These are phyloP conservation scores for Colletotrichum sp. DNA, from an alignment of 2,329 filamentous ascomycete genomes.

Conservation along the genomic window DNA sequence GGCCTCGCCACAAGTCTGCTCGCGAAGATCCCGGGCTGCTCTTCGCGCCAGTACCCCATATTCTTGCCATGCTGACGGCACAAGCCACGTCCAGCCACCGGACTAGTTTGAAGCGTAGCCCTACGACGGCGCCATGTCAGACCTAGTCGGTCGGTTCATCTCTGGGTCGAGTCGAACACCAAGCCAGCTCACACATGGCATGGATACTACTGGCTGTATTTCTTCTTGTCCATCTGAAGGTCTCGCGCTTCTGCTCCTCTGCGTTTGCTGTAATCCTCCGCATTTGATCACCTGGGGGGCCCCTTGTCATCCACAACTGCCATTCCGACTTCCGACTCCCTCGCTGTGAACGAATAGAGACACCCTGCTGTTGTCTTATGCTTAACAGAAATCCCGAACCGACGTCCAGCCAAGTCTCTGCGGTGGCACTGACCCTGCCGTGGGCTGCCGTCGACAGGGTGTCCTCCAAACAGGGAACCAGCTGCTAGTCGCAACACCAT, in stretches of 20 bases:
- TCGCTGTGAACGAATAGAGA: not conserved
- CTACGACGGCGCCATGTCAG: conserved; percentile 11
- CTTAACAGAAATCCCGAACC: conserved; percentile 13
- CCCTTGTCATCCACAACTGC: conserved; percentile 12
- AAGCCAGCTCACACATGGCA: not conserved
- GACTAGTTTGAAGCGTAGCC: not conserved
- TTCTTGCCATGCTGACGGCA: not conserved
- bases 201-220: not conserved
- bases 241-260: not conserved
- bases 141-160: not conserved
- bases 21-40: not conserved
- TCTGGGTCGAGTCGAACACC: not conserved
- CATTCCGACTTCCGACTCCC: conserved; percentile 18
- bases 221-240: not conserved
- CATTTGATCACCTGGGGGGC: not conserved
- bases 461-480: conserved; percentile 12
- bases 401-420: not conserved
- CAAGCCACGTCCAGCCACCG: conserved; percentile 10
- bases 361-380: conserved; percentile 10
- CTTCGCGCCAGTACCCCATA: not conserved
- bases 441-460: not conserved
- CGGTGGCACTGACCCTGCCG: conserved; percentile 5
- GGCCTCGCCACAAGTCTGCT: not conserved
- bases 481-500: not conserved
- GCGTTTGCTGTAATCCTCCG: not conserved